Evolutionary conservation across 2,329 filamentous ascomycete species (phyloP).

Genomic region (Apiospora rasikravindrae): DNA sequence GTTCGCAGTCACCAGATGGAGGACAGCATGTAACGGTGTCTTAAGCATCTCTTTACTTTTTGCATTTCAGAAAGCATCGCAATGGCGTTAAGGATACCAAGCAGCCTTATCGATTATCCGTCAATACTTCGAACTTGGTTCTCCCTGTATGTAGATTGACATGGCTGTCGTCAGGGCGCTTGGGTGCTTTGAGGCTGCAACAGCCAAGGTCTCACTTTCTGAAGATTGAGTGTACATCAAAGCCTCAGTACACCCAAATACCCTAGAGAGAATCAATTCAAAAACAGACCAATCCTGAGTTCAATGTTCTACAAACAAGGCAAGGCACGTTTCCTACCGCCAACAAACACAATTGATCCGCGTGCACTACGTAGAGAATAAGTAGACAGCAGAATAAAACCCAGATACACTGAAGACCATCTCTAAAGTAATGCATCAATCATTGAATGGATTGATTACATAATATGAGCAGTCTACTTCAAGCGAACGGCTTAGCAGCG

Average conservation of each 20-base stretch:
- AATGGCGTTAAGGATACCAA: slow-evolving; percentile 3
- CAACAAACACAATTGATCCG: background rate
- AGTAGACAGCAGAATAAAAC: background rate
- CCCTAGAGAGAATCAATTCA: too few species aligned
- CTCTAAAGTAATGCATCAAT: background rate
- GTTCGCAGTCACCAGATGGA: slow-evolving; percentile 71
- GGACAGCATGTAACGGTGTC: slow-evolving; percentile 61
- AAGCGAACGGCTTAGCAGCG: background rate
- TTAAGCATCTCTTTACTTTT: background rate
- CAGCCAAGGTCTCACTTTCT: background rate
- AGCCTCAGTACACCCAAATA: background rate
- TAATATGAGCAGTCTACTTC: background rate
- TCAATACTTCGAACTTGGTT: background rate
- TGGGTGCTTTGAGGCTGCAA: background rate
- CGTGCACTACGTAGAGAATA: background rate
- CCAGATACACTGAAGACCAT: background rate
- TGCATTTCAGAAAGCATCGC: slow-evolving; percentile 5
- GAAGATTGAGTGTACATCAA: background rate
- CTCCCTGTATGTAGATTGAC: background rate
- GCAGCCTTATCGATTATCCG: background rate
- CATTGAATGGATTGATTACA: background rate
- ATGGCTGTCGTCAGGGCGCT: too few species aligned
- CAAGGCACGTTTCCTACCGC: background rate
- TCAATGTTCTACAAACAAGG: background rate
- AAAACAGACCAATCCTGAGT: background rate